Evolutionary conservation across 257 asterid species (phyloP).

Genomic region (Anisodus tanguticus): DNA sequence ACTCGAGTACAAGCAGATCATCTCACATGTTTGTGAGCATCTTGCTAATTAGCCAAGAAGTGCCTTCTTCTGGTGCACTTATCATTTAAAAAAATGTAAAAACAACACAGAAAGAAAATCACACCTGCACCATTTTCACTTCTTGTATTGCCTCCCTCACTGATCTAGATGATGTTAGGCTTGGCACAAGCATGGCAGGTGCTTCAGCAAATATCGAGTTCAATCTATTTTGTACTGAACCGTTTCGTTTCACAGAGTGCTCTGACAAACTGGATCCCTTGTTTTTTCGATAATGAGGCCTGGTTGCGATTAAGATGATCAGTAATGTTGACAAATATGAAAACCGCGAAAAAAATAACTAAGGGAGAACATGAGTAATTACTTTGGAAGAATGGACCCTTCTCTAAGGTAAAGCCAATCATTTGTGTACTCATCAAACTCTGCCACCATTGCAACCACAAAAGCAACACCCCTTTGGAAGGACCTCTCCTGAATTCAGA

Average conservation of each 20-base stretch:
- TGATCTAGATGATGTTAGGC: slow-evolving; percentile 77
- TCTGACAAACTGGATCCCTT: slow-evolving; percentile 55
- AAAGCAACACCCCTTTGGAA: slow-evolving; percentile 79
- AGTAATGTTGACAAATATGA: slow-evolving; percentile 16
- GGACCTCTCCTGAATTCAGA: slow-evolving; percentile 74
- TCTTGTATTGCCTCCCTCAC: slow-evolving; percentile 88
- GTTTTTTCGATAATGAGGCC: slow-evolving; percentile 79
- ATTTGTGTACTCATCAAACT: slow-evolving; percentile 92
- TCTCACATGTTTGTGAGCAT: not conserved
- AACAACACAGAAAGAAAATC: not conserved
- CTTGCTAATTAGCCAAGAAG: not conserved
- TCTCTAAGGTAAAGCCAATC: slow-evolving; percentile 96
- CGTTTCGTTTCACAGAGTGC: slow-evolving; percentile 50
- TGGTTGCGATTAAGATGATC: slow-evolving; percentile 43
- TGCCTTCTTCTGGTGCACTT: not conserved
- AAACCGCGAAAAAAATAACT: not conserved
- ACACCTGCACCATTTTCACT: slow-evolving; percentile 96
- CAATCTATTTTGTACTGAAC: slow-evolving; percentile 50
- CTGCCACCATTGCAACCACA: slow-evolving; percentile 91
- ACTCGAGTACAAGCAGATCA: not conserved
- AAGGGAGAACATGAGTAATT: slow-evolving; percentile 31
- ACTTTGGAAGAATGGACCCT: slow-evolving; percentile 93
- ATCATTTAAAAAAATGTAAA: not conserved
- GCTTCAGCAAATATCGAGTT: slow-evolving; percentile 55
- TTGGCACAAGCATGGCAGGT: slow-evolving; percentile 66